phyloP scores from a whole-genome alignment of 805 yeast genomes.

The Candida nemodendra region DNA sequence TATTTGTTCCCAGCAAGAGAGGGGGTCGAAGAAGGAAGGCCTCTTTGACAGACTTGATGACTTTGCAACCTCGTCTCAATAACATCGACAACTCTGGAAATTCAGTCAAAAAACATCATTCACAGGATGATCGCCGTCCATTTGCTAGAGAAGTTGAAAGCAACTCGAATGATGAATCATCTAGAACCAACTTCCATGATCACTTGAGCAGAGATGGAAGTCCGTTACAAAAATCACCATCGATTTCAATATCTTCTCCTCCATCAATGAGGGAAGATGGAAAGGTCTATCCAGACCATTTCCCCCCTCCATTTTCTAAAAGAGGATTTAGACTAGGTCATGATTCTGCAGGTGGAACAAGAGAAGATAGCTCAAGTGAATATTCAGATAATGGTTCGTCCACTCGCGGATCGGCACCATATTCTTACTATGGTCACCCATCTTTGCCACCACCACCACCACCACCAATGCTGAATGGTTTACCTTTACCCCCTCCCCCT shows the following conservation, averaged over 20 bases:
- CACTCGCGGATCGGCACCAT: slow-evolving; percentile 3
- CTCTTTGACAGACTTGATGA: slow-evolving; percentile 7
- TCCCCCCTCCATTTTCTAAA: slow-evolving; percentile 2
- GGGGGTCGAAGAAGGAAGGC: slow-evolving; percentile 53
- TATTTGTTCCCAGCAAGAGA: slow-evolving; percentile 54
- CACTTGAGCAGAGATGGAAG: background rate
- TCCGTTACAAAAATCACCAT: background rate
- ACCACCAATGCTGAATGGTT: slow-evolving; percentile 5
- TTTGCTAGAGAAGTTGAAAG: background rate
- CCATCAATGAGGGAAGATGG: background rate
- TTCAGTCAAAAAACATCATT: slow-evolving; percentile 2
- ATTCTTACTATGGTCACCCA: slow-evolving; percentile 10
- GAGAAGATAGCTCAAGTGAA: slow-evolving; percentile 8
- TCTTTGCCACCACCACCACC: slow-evolving; percentile 8
- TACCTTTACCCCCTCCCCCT: slow-evolving; percentile 9
- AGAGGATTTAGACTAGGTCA: background rate
- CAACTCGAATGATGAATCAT: background rate
- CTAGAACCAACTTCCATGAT: background rate
- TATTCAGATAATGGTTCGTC: slow-evolving; percentile 9
- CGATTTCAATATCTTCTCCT: slow-evolving; percentile 1
- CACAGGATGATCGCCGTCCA: too few species aligned
- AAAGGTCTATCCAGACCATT: background rate
- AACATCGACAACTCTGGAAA: background rate
- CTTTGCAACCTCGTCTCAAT: slow-evolving; percentile 3
- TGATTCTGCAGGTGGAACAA: background rate